phyloP scores from a whole-genome alignment of 2,329 filamentous ascomycete species.

The Ophiostoma perfectum region DNA sequence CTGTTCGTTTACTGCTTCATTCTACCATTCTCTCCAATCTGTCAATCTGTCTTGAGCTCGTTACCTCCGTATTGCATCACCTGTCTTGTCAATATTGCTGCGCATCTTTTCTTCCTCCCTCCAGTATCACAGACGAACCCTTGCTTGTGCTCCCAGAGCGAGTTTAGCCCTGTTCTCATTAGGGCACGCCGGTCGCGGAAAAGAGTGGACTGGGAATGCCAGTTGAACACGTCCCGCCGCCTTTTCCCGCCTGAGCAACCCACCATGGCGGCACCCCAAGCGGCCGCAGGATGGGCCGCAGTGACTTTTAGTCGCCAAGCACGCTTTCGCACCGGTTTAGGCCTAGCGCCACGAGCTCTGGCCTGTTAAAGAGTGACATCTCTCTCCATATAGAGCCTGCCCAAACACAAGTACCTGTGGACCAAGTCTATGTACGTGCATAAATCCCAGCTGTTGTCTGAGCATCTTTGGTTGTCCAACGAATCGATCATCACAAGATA shows the following conservation, averaged over 20 bases:
- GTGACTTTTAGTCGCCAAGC: conserved; percentile 19
- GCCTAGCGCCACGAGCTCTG: background rate
- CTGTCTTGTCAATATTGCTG: background rate
- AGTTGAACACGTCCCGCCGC: conserved; percentile 19
- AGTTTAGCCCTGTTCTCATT: conserved; percentile 16
- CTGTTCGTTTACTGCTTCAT: background rate
- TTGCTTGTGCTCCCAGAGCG: background rate
- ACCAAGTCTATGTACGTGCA: no score
- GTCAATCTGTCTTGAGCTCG: background rate
- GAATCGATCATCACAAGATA: no score
- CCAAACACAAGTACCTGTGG: no score
- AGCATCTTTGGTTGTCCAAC: no score
- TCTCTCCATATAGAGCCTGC: no score
- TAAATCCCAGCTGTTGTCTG: no score
- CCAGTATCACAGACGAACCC: background rate
- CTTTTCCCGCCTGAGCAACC: conserved; percentile 20
- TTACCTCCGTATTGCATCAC: background rate
- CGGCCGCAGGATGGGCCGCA: conserved; percentile 25
- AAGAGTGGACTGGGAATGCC: conserved; percentile 16
- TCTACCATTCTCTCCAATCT: background rate
- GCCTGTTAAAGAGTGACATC: no score
- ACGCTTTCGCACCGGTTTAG: background rate
- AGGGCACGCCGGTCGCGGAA: conserved; percentile 21
- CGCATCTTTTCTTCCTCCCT: background rate
- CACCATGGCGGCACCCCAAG: conserved; percentile 16